A percentile compares a stretch with the other conserved stretches of the same genome.
These are phyloP conservation scores for Podospora tetraspora DNA, from an alignment of 495 filamentous ascomycete species.

Conservation along the genomic window DNA sequence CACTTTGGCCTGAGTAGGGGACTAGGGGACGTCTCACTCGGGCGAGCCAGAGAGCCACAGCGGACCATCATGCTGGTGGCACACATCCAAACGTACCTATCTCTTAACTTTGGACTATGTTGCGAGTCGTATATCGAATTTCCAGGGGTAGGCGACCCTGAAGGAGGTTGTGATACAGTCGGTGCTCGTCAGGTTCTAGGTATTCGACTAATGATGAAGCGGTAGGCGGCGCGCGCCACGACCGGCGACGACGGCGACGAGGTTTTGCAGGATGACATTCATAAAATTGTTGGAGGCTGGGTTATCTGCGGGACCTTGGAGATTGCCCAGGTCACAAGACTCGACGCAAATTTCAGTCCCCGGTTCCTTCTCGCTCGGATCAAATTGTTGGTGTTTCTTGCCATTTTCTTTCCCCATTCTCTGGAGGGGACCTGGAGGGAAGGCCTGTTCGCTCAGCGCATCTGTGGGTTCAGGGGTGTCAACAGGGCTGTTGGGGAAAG, in stretches of 20 bases:
- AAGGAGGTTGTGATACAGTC: neutral
- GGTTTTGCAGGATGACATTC: neutral
- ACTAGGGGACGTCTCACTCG: neutral
- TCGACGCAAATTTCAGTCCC: slow-evolving; percentile 1
- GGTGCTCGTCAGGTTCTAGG: neutral
- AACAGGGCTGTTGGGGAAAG: neutral
- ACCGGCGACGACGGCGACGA: neutral
- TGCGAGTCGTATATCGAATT: neutral
- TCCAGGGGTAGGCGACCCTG: neutral
- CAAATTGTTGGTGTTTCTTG: slow-evolving; percentile 2
- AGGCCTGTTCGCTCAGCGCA: no score
- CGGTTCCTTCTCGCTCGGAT: neutral
- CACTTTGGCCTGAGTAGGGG: neutral
- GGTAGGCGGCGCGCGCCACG: neutral
- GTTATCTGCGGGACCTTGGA: slow-evolving; percentile 4
- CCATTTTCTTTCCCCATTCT: neutral
- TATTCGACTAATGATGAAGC: neutral
- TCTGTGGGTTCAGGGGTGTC: neutral
- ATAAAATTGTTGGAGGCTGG: neutral
- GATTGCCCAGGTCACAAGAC: slow-evolving; percentile 11
- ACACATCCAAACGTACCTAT: neutral
- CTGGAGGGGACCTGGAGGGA: neutral
- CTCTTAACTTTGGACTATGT: neutral
- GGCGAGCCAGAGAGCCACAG: neutral
- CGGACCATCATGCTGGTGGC: neutral